These are phyloP conservation scores for Elsinoe arachidis DNA, from an alignment of 2,329 filamentous ascomycete species.

Conservation along the genomic window DNA sequence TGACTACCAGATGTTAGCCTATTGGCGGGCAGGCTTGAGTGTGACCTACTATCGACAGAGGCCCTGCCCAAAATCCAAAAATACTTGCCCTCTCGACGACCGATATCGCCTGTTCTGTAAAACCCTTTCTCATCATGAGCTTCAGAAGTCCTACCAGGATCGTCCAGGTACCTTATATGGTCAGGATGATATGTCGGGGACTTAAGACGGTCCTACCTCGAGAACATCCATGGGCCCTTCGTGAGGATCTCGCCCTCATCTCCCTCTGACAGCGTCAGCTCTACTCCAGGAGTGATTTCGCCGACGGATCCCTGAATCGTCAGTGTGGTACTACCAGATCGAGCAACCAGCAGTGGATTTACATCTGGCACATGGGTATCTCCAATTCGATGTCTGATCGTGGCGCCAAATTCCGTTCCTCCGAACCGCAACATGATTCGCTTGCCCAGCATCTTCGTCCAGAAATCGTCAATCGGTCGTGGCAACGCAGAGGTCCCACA, in stretches of 20 bases:
- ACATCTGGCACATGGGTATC: conserved; percentile 31
- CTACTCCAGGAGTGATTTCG: conserved; percentile 39
- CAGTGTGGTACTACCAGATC: not conserved
- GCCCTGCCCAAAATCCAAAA: conserved; percentile 48
- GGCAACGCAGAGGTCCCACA: conserved; percentile 43
- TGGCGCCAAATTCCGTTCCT: conserved; percentile 45
- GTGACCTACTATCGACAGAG: conserved; percentile 34
- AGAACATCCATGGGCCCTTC: conserved; percentile 30
- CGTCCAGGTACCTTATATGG: conserved; percentile 21
- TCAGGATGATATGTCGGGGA: not conserved
- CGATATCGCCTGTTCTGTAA: conserved; percentile 29
- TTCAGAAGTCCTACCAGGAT: conserved; percentile 23
- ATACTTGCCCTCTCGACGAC: conserved; percentile 33
- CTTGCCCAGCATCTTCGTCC: conserved; percentile 37
- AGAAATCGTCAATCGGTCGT: conserved; percentile 44
- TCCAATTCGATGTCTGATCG: conserved; percentile 37
- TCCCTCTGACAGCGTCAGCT: conserved; percentile 37
- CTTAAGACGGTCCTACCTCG: conserved; percentile 15
- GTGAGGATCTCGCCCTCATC: conserved; percentile 43
- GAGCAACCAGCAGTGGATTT: conserved; percentile 18
- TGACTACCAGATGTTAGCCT: conserved; percentile 25
- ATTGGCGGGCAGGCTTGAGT: too few relatives aligned
- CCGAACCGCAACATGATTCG: conserved; percentile 42
- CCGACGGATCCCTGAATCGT: conserved; percentile 32
- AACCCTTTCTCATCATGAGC: conserved; percentile 26